Percentiles rank a stretch among this genome's conserved stretches.
Evolutionary conservation across 1,284 basidiomycete genomes (phyloP).

Genomic region (Rhodotorula sp.): DNA sequence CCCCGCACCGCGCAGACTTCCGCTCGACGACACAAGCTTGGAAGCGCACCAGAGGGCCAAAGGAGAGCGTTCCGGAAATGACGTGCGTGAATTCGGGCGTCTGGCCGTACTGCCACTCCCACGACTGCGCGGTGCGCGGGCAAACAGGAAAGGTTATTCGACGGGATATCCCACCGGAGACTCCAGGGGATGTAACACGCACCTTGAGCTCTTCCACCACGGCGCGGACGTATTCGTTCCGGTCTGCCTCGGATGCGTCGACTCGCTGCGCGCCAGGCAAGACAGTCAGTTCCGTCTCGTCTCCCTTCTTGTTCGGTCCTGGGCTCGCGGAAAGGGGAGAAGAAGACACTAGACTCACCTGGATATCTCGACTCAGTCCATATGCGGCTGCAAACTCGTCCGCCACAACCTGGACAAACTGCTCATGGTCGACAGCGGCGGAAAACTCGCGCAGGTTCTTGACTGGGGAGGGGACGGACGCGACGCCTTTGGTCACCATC

Average conservation of each 20-base stretch:
- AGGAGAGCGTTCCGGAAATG: conserved; percentile 42
- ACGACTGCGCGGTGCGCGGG: conserved; percentile 59
- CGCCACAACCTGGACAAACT: conserved; percentile 71
- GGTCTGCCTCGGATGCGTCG: conserved; percentile 54
- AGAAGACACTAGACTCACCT: conserved; percentile 15
- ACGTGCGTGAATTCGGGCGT: conserved; percentile 80
- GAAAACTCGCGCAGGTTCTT: conserved; percentile 65
- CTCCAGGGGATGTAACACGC: conserved; percentile 40
- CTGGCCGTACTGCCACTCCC: conserved; percentile 92
- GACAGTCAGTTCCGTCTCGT: background rate
- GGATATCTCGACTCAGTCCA: conserved; percentile 35
- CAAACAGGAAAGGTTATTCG: background rate
- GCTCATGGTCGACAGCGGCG: conserved; percentile 62
- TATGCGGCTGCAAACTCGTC: conserved; percentile 70
- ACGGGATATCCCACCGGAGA: background rate
- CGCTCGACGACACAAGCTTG: background rate
- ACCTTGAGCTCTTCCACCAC: conserved; percentile 73
- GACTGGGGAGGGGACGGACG: conserved; percentile 89
- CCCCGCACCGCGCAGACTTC: background rate
- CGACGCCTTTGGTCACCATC: conserved; percentile 81
- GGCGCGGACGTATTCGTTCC: conserved; percentile 59
- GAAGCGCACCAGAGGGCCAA: conserved; percentile 24
- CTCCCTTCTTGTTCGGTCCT: no score
- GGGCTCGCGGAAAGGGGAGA: no score
- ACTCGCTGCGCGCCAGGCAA: conserved; percentile 54